Percentiles rank a stretch among this genome's conserved stretches.
These are phyloP conservation scores for Chlorella sorokiniana DNA, from an alignment of 139 green algal genomes.

Conservation along the genomic window DNA sequence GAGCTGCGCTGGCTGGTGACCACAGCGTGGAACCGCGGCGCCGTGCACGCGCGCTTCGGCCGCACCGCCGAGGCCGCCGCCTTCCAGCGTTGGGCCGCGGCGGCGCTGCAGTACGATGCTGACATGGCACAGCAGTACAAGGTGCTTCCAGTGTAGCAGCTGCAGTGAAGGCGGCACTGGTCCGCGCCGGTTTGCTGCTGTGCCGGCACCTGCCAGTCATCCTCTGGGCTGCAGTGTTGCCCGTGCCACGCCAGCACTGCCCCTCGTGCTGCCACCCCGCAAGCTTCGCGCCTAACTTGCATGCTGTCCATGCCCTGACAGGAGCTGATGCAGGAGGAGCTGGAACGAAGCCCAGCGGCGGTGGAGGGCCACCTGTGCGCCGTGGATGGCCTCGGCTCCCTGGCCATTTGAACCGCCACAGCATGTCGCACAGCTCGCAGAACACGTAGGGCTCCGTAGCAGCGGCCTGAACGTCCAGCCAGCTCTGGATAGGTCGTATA, in stretches of 20 bases:
- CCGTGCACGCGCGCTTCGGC: constrained; percentile 17
- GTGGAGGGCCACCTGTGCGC: not conserved
- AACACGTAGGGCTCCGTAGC: no score
- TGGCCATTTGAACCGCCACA: not conserved
- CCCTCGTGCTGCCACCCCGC: not conserved
- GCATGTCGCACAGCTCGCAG: not conserved
- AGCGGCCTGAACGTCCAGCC: no score
- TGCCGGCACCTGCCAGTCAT: no score
- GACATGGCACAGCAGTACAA: constrained; percentile 7
- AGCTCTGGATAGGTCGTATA: no score
- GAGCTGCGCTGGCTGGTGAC: constrained; percentile 37
- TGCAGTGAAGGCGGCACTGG: not conserved
- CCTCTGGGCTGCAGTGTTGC: no score
- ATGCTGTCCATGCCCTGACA: not conserved
- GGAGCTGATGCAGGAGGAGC: constrained; percentile 3
- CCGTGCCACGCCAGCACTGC: not conserved
- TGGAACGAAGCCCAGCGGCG: not conserved
- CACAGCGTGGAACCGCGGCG: constrained; percentile 37
- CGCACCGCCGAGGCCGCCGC: constrained; percentile 5
- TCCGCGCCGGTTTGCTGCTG: no score
- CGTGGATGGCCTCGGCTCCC: not conserved
- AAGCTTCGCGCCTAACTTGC: not conserved
- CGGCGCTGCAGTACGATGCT: constrained; percentile 9
- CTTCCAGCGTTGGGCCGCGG: constrained; percentile 21
- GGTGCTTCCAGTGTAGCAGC: no score